phyloP scores from a whole-genome alignment of 257 asterid species.

The Gardenia jasminoides region DNA sequence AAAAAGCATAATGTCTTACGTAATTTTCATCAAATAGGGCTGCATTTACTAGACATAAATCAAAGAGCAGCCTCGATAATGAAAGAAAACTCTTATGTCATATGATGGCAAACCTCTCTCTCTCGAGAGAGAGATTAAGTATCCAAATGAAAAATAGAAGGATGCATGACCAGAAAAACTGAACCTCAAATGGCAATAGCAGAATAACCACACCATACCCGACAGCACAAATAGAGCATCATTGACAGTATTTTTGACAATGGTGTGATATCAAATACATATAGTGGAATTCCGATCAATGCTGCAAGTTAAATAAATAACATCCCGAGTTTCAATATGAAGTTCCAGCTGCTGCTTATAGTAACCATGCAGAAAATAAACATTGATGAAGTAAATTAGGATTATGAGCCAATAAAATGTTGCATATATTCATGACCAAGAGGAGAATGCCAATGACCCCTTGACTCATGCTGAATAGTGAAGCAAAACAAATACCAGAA shows the following conservation, averaged over 20 bases:
- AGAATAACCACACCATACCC: neutral
- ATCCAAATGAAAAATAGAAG: neutral
- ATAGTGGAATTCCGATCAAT: neutral
- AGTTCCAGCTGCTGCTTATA: neutral
- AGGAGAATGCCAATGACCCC: neutral
- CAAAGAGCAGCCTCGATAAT: neutral
- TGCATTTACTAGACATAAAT: neutral
- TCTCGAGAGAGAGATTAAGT: too few species aligned
- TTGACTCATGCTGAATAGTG: neutral
- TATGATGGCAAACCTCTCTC: too few species aligned
- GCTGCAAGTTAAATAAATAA: neutral
- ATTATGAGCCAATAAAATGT: too few species aligned
- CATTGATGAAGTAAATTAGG: conserved; percentile 1
- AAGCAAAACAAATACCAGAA: neutral
- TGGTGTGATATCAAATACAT: neutral
- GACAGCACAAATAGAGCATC: neutral
- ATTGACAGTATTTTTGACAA: neutral
- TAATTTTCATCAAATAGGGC: neutral
- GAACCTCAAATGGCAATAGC: neutral
- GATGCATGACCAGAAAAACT: neutral
- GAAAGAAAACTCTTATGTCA: neutral
- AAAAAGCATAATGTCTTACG: neutral
- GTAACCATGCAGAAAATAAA: conserved; percentile 9
- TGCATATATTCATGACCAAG: neutral
- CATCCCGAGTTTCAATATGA: neutral